Evolutionary conservation across 2,329 filamentous ascomycete genomes (phyloP), one percentile per base, ranked within the genome.

Genomic region (Cladosporium halotolerans): DNA sequence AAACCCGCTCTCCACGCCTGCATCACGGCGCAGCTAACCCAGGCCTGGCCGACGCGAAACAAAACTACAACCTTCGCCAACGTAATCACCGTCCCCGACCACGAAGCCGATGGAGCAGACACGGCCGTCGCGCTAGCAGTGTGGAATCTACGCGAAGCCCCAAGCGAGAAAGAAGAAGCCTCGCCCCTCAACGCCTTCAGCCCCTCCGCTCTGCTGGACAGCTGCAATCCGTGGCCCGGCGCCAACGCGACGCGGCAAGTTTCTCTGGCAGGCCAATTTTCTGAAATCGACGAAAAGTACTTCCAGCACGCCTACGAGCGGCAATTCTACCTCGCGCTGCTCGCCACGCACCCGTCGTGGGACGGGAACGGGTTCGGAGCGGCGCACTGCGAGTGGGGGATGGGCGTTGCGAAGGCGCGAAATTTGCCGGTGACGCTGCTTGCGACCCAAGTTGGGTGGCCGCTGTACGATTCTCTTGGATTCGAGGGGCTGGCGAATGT

Each of bases 341-440:
- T 55, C 4, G 53, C 53, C 13, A 55, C 53, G 23, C 53, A 55
- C n/a, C 53, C 53, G 1, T 16, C 31, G 3, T 51, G 53, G 53
- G 53, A 55, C 18, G 53, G 53, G 0, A 18, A 55, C 10, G 53
- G 53, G 8, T 50, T 55, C 14, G 53, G 31, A 8, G 53, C 53
- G 7, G 19, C 34, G 19, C 53, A 55, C 10, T 34, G 49, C 4
- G 6, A 16, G 3, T 44, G 42, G 32, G 46, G 53, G 11, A 13
- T 39, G 14, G 6, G 50, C 5, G 3, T 19, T 6, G 36, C 52
- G 10, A 16, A 18, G 14, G 41, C 18, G 23, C 32, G 11, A 14
- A 19, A 31, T 11, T 8, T 39, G 16, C 46, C 46, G 1, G 38
- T 55, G 33, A 50, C 46, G 14, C 13, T 55, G 28, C 9, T 51